Conservation (phyloP, 108 stramenopile genomes). For the Schizochytrium sp. region DNA sequence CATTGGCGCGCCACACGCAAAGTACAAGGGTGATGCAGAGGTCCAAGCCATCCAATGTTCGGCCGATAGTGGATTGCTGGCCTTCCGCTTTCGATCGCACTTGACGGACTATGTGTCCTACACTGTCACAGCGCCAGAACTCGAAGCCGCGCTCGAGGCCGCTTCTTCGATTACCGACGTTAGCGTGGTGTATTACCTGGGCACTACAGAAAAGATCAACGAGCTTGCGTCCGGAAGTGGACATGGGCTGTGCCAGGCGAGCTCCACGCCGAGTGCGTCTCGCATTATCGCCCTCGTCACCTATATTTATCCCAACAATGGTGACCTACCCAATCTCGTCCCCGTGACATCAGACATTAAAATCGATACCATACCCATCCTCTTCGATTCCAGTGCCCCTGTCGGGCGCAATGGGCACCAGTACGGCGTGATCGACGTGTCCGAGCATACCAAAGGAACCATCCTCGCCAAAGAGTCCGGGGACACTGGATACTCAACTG, state of each 20-base stretch:
- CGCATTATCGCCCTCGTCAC: not conserved
- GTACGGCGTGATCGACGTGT: not conserved
- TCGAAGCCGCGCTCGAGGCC: not conserved
- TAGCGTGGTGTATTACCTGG: not conserved
- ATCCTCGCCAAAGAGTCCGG: not conserved
- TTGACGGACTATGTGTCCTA: not conserved
- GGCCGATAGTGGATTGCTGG: not conserved
- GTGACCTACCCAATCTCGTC: not conserved
- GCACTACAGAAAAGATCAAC: not conserved
- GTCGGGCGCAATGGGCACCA: not conserved
- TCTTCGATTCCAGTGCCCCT: not conserved
- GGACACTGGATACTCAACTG: not conserved
- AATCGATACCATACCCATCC: not conserved
- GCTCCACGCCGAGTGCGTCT: not conserved
- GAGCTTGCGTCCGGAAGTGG: not conserved
- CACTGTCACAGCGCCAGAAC: not conserved
- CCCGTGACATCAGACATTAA: not conserved
- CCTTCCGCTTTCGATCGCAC: not conserved
- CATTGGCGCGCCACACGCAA: not conserved
- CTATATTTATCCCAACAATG: not conserved
- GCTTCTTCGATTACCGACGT: conserved; percentile 7
- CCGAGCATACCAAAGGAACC: not conserved
- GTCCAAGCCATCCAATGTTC: not conserved
- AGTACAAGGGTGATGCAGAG: not conserved
- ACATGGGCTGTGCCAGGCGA: not conserved